Evolutionary conservation across 257 asterid genomes (phyloP), one percentile per base, ranked within the genome.

Genomic region (Osmanthus fragrans): DNA sequence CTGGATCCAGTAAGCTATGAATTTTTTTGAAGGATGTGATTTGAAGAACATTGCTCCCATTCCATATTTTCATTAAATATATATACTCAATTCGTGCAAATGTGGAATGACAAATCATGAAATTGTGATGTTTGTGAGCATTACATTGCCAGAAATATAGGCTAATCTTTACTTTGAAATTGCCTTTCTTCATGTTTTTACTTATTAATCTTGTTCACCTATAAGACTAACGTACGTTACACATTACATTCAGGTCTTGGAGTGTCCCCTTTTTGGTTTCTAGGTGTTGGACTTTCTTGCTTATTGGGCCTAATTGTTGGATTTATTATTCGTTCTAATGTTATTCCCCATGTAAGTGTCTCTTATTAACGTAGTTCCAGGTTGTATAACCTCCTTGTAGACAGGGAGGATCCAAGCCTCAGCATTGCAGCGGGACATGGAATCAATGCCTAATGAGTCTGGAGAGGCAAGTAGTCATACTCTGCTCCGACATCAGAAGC

Each of bases 401-500:
- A 86, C 98, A 91, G 98, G 94, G 82, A 84, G 90, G 91, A 79
- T 3, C 23, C 94, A 81, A 68, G 16, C 80, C 51, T 67, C 90
- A 7, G 82, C 85, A 66, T 42, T 27, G 68, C 94, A 76, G 71
- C 86, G 83, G 75, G 97, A 92, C 96, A 86, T 92, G 92, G 98
- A 94, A 84, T 73, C 89, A 16, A 77, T 94, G 81, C 94, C 96
- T 85, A 89, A 92, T 76, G 91, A 89, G 79, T 82, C 91, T 84
- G 97, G 96, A 86, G 94, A 94, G 86, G 82, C 93, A 40, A 85
- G 72, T 75, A 80, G 77, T 15, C 97, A 90, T 77, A 77, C 82
- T 87, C 81, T 94, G 71, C 96, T 94, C 90, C 88, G 98, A 70
- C 84, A 81, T 88, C 88, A 87, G 78, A 94, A 94, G 76, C 97